A percentile compares a stretch with the other conserved stretches of the same genome.
Conservation (phyloP, 129 eudicot genomes). For the Silybum marianum region DNA sequence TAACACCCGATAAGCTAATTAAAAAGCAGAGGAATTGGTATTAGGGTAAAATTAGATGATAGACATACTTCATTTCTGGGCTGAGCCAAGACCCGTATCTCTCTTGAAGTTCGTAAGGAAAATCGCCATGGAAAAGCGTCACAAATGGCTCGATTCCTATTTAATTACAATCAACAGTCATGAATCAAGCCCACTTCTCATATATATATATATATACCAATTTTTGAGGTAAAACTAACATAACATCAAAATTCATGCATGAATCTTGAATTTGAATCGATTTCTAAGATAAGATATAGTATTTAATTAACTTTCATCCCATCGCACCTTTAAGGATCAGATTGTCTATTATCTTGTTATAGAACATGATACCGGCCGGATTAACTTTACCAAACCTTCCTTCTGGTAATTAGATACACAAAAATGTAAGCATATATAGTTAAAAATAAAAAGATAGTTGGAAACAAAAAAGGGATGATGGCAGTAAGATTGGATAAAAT, state of each 20-base stretch:
- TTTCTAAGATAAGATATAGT: not conserved
- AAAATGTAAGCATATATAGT: not conserved
- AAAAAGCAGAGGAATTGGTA: not conserved
- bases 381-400: conserved; percentile 62
- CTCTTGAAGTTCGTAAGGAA: conserved; percentile 71
- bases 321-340: conserved; percentile 49
- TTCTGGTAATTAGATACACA: conserved; percentile 24
- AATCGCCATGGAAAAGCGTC: conserved; percentile 59
- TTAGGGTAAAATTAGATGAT: not conserved
- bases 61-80: conserved; percentile 58
- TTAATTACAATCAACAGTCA: not conserved
- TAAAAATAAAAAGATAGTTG: not conserved
- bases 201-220: not conserved
- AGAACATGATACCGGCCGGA: conserved; percentile 46
- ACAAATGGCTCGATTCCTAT: conserved; percentile 71
- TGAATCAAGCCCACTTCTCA: not conserved
- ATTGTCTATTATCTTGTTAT: conserved; percentile 46
- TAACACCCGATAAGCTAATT: not conserved
- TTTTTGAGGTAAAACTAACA: too few species aligned
- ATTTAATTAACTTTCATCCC: not conserved
- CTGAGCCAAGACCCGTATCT: conserved; percentile 63
- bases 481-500: conserved; percentile 1
- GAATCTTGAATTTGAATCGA: not conserved
- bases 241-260: not conserved
- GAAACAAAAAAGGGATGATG: too few species aligned